Conservation (phyloP, 1,284 basidiomycete species). For the Rhodotorula sp. region DNA sequence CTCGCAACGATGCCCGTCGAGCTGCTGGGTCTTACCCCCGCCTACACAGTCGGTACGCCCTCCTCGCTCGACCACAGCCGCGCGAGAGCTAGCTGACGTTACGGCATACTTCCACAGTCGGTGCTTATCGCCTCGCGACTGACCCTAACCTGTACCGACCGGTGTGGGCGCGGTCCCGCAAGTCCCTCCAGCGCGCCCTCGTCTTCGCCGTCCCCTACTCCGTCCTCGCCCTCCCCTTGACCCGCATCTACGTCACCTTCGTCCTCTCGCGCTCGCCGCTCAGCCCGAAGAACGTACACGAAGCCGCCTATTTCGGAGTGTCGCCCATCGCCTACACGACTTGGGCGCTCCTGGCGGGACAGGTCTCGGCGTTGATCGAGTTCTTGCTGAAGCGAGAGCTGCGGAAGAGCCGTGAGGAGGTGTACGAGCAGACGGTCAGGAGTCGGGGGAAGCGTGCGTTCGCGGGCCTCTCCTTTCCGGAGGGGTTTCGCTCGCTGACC, state of each 20-base stretch:
- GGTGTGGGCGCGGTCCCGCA: conserved; percentile 37
- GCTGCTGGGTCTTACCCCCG: conserved; percentile 34
- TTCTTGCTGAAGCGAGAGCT: conserved; percentile 38
- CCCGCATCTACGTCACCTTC: conserved; percentile 36
- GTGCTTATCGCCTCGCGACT: conserved; percentile 40
- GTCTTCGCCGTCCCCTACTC: conserved; percentile 20
- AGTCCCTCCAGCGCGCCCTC: conserved; percentile 21
- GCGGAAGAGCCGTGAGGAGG: conserved; percentile 35
- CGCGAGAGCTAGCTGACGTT: neutral
- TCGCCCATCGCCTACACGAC: conserved; percentile 34
- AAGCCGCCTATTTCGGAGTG: conserved; percentile 34
- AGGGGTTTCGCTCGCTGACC: neutral
- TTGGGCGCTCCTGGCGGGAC: conserved; percentile 28
- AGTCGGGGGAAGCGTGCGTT: conserved; percentile 40
- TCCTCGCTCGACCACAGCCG: neutral
- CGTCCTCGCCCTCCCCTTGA: conserved; percentile 32
- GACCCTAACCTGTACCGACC: conserved; percentile 38
- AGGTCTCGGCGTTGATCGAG: conserved; percentile 37
- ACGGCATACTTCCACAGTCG: conserved; percentile 24
- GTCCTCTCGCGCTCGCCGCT: conserved; percentile 41
- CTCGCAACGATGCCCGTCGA: conserved; percentile 36
- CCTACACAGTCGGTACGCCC: conserved; percentile 37
- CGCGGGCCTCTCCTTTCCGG: neutral
- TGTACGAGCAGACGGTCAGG: conserved; percentile 40
- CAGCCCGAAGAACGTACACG: conserved; percentile 32